Base-by-base conservation (phyloP, 1,139 yeast genomes). In the Geotrichum cucujoidarum region DNA sequence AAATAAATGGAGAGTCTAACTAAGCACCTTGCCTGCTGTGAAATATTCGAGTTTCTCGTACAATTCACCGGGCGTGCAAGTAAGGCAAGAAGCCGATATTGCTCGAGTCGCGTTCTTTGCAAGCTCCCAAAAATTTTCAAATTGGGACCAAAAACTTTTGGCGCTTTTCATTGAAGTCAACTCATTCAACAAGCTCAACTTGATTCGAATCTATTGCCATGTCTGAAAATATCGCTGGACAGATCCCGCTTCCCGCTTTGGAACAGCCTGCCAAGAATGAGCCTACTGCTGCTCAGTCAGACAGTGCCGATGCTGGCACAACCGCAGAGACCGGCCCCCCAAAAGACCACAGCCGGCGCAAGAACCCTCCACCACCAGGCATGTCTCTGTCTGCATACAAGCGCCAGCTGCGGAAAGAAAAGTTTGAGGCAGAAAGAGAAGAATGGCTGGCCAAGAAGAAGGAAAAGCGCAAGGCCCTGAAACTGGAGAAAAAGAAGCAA, bases 351-450 rank as follows among this genome's bases (percentile, higher is more conserved):
- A 42, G 52, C 29, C 27, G 47, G 24, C 31, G 52, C 29, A 49
- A 49, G 18, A 49, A 49, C 34, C 52, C 52, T 14, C 52, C 52
- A 16, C 52, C 52, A 10, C 52, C 47, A 1, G 95, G 95, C 8
- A 81, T 88, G 86, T 80, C 94, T 34, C 86, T 85, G 60, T 76
- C 77, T 17, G 90, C 84, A 54, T 90, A 88, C 83, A 90, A 90
- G 63, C 80, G 80, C 58, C 72, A 76, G 52, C 76, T 82, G 58
- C 81, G 77, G 57, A 74, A 72, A 52, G 69, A 77, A 57, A 71
- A 73, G 59, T 80, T 84, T 74, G 89, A 80, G 48, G 85, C 76
- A 42, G 73, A 76, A 48, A 82, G 83, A 57, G 86, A 75, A 4
- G 80, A 50, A 67, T 73, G 56, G 67, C 68, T 50, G 71, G 81